These are phyloP conservation scores for Saturnispora kantuleensis DNA, from an alignment of 805 yeast genomes.

Conservation along the genomic window DNA sequence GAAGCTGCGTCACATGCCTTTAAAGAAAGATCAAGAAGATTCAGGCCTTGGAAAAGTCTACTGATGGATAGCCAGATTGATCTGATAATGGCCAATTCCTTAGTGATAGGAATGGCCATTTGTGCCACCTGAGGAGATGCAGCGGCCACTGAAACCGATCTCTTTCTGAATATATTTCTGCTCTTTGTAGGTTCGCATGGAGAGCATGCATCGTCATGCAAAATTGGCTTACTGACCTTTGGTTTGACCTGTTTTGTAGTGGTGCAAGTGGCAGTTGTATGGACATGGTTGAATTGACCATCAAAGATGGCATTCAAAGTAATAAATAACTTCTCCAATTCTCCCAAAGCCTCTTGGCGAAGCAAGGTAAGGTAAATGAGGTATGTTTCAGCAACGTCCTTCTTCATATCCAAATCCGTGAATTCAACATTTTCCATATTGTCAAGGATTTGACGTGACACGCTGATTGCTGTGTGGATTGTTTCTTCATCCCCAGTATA, in stretches of 20 bases:
- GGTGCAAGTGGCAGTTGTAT: background rate
- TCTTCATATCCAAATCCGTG: constrained; percentile 20
- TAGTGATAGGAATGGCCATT: background rate
- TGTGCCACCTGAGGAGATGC: background rate
- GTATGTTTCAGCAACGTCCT: constrained; percentile 56
- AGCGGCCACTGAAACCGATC: background rate
- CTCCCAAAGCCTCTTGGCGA: constrained; percentile 36
- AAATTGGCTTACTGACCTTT: constrained; percentile 1
- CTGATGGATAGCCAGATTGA: constrained; percentile 70
- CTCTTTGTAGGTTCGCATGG: constrained; percentile 9
- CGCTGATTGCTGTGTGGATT: constrained; percentile 10
- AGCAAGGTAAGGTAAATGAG: constrained; percentile 65
- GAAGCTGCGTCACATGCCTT: background rate
- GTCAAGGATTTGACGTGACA: background rate
- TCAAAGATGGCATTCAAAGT: constrained; percentile 35
- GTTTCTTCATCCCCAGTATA: constrained; percentile 51
- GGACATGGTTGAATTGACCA: constrained; percentile 1
- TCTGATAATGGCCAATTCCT: constrained; percentile 38
- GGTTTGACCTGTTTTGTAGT: background rate
- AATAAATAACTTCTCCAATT: constrained; percentile 56
- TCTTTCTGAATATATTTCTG: background rate
- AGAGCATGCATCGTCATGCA: constrained; percentile 6
- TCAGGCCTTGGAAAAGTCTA: constrained; percentile 49
- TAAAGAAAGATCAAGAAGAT: constrained; percentile 25
- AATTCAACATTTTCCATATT: background rate